A percentile compares a stretch with the other conserved stretches of the same genome.
Evolutionary conservation across 306 rosid genomes (phyloP).

Genomic region (Purshia tridentata): DNA sequence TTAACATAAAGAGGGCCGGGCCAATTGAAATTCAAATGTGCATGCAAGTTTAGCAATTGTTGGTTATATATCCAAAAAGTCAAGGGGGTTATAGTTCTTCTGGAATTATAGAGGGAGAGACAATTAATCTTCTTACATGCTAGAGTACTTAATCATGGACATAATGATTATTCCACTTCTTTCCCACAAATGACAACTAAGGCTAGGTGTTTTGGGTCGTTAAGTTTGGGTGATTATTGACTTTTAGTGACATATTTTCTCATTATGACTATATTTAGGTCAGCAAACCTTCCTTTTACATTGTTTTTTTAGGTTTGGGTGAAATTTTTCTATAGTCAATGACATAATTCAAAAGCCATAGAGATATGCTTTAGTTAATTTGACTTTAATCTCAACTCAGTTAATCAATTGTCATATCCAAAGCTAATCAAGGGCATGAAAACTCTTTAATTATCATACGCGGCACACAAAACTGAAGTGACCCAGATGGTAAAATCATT

Average conservation of each 20-base stretch:
- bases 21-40: neutral
- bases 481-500: constrained; percentile 26
- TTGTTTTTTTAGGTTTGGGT: neutral
- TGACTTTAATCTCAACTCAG: constrained; percentile 26
- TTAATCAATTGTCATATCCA: constrained; percentile 16
- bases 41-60: neutral
- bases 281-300: constrained; percentile 21
- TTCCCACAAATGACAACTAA: constrained; percentile 12
- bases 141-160: constrained; percentile 25
- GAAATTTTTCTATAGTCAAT: constrained; percentile 23
- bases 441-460: neutral
- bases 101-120: neutral
- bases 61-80: neutral
- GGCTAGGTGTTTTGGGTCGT: neutral
- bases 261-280: constrained; percentile 22
- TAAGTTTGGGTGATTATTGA: constrained; percentile 11
- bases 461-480: neutral
- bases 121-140: neutral
- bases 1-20: neutral
- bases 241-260: constrained; percentile 11
- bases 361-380: constrained; percentile 18
- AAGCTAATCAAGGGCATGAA: constrained; percentile 13
- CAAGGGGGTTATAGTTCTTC: neutral
- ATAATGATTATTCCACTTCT: constrained; percentile 15
- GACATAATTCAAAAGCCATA: constrained; percentile 26